A percentile compares a stretch with the other conserved stretches of the same genome.
Evolutionary conservation across 352 stramenopile genomes (phyloP).

Genomic region (Phytopythium cucurbitacearum): DNA sequence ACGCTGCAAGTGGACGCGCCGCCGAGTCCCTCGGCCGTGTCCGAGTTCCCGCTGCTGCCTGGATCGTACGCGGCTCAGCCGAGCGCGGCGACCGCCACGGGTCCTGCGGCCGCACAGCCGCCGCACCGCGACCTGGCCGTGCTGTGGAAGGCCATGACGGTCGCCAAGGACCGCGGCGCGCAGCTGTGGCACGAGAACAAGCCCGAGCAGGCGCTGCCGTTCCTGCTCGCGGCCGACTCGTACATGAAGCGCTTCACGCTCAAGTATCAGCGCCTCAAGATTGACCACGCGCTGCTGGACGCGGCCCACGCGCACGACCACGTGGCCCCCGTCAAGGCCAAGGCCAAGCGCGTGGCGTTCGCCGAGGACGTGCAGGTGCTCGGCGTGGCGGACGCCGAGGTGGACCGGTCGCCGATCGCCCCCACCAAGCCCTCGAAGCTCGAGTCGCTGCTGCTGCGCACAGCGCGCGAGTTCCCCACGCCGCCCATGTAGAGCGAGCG

Average conservation of each 20-base stretch:
- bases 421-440: constrained; percentile 77
- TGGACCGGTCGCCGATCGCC: constrained; percentile 72
- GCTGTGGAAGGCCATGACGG: constrained; percentile 79
- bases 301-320: constrained; percentile 29
- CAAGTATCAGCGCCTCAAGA: constrained; percentile 84
- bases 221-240: constrained; percentile 75
- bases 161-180: constrained; percentile 69
- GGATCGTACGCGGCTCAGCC: constrained; percentile 52
- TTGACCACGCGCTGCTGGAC: constrained; percentile 81
- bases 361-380: constrained; percentile 56
- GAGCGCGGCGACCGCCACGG: background rate
- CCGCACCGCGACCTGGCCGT: constrained; percentile 54
- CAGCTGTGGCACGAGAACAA: constrained; percentile 87
- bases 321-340: constrained; percentile 5
- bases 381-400: constrained; percentile 61
- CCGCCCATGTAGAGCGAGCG: constrained; percentile 49
- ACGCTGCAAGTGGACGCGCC: constrained; percentile 14
- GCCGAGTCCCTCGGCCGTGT: constrained; percentile 32
- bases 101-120: background rate
- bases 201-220: constrained; percentile 70
- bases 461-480: constrained; percentile 78
- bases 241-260: constrained; percentile 89
- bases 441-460: constrained; percentile 78
- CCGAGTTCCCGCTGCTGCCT: constrained; percentile 61
- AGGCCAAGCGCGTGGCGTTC: constrained; percentile 58